Conservation (phyloP, 2,329 filamentous ascomycete genomes). For the Pezicula rhizophila region DNA sequence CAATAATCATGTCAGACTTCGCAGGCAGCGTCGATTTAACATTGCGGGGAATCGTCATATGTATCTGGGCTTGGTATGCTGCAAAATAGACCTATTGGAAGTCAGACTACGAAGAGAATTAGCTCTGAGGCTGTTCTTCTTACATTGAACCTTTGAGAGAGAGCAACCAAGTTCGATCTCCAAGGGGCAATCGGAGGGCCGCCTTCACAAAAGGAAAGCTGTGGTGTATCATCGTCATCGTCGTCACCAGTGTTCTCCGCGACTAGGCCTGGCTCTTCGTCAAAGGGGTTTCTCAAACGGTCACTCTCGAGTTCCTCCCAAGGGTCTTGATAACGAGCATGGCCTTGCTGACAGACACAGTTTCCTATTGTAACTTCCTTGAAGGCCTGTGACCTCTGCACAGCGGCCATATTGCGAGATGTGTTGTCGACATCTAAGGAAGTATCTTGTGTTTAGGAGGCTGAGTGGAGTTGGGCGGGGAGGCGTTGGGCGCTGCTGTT, state of each 20-base stretch:
- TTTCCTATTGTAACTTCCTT: background rate
- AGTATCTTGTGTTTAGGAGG: background rate
- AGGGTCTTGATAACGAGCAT: background rate
- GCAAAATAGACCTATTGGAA: slow-evolving; percentile 50
- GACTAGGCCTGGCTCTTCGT: background rate
- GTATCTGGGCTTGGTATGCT: slow-evolving; percentile 50
- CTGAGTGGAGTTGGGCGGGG: no score
- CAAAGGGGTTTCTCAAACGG: background rate
- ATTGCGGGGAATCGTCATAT: slow-evolving; percentile 47
- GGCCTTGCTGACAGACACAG: background rate
- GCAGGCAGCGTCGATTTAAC: slow-evolving; percentile 42
- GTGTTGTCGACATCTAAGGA: background rate
- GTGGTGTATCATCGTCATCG: background rate
- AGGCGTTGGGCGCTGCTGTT: no score
- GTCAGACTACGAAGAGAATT: background rate
- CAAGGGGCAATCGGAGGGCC: slow-evolving; percentile 18
- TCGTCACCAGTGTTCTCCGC: background rate
- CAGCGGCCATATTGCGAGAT: background rate
- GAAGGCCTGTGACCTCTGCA: background rate
- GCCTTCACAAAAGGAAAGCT: background rate
- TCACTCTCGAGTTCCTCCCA: background rate
- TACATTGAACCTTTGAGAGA: slow-evolving; percentile 53
- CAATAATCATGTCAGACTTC: slow-evolving; percentile 44
- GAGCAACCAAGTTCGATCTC: slow-evolving; percentile 50
- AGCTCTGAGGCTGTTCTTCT: slow-evolving; percentile 8